These are phyloP conservation scores for Alternaria triticimaculans DNA, from an alignment of 2,329 filamentous ascomycete species.

Conservation along the genomic window DNA sequence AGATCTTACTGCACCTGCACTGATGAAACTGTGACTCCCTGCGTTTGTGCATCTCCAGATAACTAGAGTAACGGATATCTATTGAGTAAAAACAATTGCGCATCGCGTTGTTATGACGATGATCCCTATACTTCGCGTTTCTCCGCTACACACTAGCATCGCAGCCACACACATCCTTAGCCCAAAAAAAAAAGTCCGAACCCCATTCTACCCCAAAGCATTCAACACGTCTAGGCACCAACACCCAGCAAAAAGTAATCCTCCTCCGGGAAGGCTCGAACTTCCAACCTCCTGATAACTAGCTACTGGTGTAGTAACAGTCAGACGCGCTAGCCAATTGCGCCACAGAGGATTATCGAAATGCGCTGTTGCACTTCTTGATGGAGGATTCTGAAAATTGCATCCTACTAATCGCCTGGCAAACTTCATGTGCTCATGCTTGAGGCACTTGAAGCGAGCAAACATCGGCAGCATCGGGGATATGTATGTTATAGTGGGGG, in stretches of 20 bases:
- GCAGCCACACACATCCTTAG: background rate
- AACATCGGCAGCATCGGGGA: background rate
- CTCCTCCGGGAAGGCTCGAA: constrained; percentile 45
- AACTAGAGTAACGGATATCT: too few relatives aligned
- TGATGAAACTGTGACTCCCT: background rate
- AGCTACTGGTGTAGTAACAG: constrained; percentile 58
- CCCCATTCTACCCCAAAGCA: background rate
- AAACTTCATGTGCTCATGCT: accelerated
- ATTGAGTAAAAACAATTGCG: too few relatives aligned
- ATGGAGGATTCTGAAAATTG: background rate
- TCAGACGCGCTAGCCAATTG: constrained; percentile 67
- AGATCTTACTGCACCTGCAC: background rate
- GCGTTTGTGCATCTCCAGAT: too few relatives aligned
- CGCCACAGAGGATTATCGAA: constrained; percentile 49
- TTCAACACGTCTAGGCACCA: background rate
- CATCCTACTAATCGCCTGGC: background rate
- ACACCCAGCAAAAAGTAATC: background rate
- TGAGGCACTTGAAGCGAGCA: too few relatives aligned
- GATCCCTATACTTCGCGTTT: background rate
- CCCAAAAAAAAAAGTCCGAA: background rate
- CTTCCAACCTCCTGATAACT: constrained; percentile 41
- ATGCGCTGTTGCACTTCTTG: constrained; percentile 25
- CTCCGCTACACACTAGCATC: background rate
- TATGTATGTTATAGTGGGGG: background rate
- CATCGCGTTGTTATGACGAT: background rate